A percentile compares a stretch with the other conserved stretches of the same genome.
These are phyloP conservation scores for Astraeus odoratus DNA, from an alignment of 768 basidiomycete genomes.

Conservation along the genomic window DNA sequence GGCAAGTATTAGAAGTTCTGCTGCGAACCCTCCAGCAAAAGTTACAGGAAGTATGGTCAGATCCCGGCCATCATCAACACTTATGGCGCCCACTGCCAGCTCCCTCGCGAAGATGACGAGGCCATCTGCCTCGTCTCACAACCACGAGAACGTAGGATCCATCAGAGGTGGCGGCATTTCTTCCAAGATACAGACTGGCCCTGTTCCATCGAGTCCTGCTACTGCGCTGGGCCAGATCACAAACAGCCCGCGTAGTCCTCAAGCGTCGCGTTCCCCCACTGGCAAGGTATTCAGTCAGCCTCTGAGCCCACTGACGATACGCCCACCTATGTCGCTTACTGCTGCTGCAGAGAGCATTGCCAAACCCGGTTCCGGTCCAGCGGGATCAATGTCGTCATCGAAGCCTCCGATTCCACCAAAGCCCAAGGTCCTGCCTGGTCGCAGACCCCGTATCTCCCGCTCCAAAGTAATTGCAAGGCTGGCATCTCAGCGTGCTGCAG, in stretches of 20 bases:
- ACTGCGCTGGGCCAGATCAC: conserved; percentile 29
- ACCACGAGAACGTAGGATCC: conserved; percentile 9
- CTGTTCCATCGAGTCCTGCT: conserved; percentile 8
- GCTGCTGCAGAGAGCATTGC: conserved; percentile 25
- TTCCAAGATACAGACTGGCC: conserved; percentile 10
- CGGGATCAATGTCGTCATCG: conserved; percentile 1
- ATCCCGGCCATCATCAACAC: conserved; percentile 36
- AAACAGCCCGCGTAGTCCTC: conserved; percentile 24
- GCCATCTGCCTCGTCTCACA: conserved; percentile 10
- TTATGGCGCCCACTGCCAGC: conserved; percentile 72
- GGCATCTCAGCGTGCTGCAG: conserved; percentile 58
- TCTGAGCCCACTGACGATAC: conserved; percentile 26
- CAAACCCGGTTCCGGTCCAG: conserved; percentile 2
- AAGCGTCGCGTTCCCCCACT: conserved; percentile 14
- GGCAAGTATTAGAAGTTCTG: conserved; percentile 11
- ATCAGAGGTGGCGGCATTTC: conserved; percentile 6
- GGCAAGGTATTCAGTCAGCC: conserved; percentile 50
- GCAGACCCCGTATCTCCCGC: conserved; percentile 74
- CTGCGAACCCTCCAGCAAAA: conserved; percentile 6
- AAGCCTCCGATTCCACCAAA: conserved; percentile 19
- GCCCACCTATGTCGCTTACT: conserved; percentile 22
- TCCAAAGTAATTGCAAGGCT: conserved; percentile 74
- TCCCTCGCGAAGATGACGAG: conserved; percentile 54
- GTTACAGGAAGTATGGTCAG: conserved; percentile 9
- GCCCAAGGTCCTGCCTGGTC: conserved; percentile 31